Evolutionary conservation across 2,329 filamentous ascomycete species (phyloP).

Genomic region (Penicillium sclerotiorum): DNA sequence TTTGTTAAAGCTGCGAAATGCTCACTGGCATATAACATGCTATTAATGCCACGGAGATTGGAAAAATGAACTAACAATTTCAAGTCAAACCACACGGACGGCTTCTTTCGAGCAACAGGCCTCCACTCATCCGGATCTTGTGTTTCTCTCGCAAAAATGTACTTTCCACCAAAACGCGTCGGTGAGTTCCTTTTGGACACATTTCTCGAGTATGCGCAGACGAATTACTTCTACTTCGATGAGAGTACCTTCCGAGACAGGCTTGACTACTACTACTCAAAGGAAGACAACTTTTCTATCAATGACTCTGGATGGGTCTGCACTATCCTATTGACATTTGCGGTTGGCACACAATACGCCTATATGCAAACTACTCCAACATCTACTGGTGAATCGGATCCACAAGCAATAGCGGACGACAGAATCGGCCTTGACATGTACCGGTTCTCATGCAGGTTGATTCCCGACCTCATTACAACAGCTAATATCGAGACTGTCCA

Average conservation of each 20-base stretch:
- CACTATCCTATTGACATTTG: slow-evolving; percentile 38
- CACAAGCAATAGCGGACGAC: slow-evolving; percentile 40
- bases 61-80: background rate
- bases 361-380: slow-evolving; percentile 32
- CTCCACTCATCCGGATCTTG: slow-evolving; percentile 32
- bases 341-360: slow-evolving; percentile 41
- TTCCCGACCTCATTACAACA: slow-evolving; percentile 57
- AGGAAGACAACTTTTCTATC: slow-evolving; percentile 20
- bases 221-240: slow-evolving; percentile 40
- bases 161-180: slow-evolving; percentile 36
- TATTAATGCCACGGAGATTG: background rate
- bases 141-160: slow-evolving; percentile 27
- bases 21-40: too few relatives aligned
- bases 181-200: slow-evolving; percentile 35
- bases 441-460: slow-evolving; percentile 52
- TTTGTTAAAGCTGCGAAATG: too few relatives aligned
- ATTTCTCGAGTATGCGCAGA: slow-evolving; percentile 37
- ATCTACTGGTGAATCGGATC: slow-evolving; percentile 4
- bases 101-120: slow-evolving; percentile 35
- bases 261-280: slow-evolving; percentile 31
- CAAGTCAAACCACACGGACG: slow-evolving; percentile 23
- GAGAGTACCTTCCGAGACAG: slow-evolving; percentile 30
- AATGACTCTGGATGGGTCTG: slow-evolving; percentile 35
- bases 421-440: slow-evolving; percentile 56
- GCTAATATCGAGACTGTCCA: slow-evolving; percentile 59